Evolutionary conservation across 495 filamentous ascomycete genomes (phyloP).

Genomic region (Xylaria palmicola): DNA sequence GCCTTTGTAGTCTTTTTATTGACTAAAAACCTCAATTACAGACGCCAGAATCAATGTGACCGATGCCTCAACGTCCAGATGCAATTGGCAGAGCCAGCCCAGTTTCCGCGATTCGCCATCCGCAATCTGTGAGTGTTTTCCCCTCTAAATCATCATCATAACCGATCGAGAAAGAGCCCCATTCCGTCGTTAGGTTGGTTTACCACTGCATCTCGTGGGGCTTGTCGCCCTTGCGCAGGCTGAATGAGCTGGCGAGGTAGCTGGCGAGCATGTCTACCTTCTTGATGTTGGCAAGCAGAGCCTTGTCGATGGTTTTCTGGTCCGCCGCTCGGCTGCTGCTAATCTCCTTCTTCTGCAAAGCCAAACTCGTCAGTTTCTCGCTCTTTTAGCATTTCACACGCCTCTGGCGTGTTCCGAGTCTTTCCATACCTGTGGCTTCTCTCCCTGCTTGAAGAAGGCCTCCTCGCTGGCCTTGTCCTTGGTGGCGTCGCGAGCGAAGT

Average conservation of each 20-base stretch:
- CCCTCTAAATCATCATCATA: constrained; percentile 32
- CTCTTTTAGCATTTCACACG: not conserved
- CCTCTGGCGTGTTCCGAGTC: not conserved
- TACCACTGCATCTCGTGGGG: constrained; percentile 98
- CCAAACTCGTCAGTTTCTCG: constrained; percentile 11
- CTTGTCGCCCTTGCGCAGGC: constrained; percentile 95
- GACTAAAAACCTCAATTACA: constrained; percentile 59
- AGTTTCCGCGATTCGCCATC: constrained; percentile 42
- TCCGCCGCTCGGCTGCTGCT: constrained; percentile 85
- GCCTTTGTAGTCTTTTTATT: constrained; percentile 45
- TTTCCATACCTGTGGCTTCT: constrained; percentile 91
- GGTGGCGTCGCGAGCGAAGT: constrained; percentile 94
- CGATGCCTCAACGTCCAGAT: constrained; percentile 57
- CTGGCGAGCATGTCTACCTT: constrained; percentile 84
- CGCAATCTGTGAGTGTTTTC: constrained; percentile 35
- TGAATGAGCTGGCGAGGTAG: constrained; percentile 91
- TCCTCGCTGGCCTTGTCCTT: constrained; percentile 88
- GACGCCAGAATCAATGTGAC: constrained; percentile 57
- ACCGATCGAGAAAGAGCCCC: constrained; percentile 25
- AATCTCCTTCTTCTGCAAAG: constrained; percentile 89
- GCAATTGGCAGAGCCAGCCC: constrained; percentile 55
- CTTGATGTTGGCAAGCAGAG: constrained; percentile 87
- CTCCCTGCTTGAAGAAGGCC: constrained; percentile 98
- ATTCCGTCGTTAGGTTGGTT: constrained; percentile 23
- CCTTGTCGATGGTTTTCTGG: constrained; percentile 97